Conservation (phyloP, 176 grass and related monocot genomes). For the Cenchrus fungigraminus region DNA sequence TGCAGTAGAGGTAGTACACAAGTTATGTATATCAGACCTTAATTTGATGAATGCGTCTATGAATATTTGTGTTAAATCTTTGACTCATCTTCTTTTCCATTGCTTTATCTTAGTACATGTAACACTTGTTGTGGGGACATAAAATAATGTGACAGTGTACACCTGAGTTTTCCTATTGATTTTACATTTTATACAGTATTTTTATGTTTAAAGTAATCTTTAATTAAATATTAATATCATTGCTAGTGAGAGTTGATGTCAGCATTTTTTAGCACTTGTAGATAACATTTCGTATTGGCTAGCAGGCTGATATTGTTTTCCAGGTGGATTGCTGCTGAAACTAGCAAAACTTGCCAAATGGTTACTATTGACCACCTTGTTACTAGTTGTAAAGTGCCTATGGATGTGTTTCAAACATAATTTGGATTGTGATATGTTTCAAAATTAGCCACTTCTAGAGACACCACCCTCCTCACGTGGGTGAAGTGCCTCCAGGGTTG, state of each 20-base stretch:
- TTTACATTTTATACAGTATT: neutral
- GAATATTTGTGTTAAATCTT: neutral
- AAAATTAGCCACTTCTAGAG: neutral
- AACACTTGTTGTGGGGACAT: conserved; percentile 16
- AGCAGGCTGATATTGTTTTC: neutral
- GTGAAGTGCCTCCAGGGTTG: conserved; percentile 20
- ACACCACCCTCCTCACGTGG: neutral
- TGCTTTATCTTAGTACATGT: neutral
- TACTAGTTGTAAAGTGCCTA: conserved; percentile 5
- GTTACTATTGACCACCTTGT: neutral
- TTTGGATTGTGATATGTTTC: neutral
- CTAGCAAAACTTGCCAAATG: neutral
- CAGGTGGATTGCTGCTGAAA: neutral
- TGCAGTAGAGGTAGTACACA: conserved; percentile 66
- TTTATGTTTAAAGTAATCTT: neutral
- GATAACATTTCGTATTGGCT: neutral
- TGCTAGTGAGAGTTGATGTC: conserved; percentile 4
- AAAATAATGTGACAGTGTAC: conserved; percentile 7
- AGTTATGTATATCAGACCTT: conserved; percentile 19
- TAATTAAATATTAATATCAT: neutral
- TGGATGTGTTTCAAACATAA: neutral
- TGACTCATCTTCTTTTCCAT: neutral
- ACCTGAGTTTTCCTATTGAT: conserved; percentile 4
- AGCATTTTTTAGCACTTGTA: conserved; percentile 20
- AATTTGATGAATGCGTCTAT: neutral